Evolutionary conservation across 1,284 basidiomycete species (phyloP), one percentile per base, ranked within the genome.

Genomic region (Moesziomyces globuligerus): DNA sequence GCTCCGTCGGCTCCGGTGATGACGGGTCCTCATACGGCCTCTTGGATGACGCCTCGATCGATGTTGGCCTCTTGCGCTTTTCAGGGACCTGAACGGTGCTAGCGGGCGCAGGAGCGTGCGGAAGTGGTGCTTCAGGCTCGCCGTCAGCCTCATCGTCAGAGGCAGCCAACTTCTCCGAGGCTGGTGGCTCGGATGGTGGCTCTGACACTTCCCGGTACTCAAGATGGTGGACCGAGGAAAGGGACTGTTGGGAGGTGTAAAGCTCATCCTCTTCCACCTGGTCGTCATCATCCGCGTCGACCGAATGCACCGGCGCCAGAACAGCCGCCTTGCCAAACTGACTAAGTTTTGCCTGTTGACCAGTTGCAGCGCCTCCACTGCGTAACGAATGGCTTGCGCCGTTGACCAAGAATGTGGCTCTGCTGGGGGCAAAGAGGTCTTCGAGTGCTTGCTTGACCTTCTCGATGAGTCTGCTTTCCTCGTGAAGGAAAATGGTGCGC

Each of bases 401-500:
- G 23, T 64, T 61, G 47, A 81, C 71, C 7, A 52, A 21, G 61
- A 87, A 93, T 0, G 89, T 90, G 0, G 89, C 89, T n/a, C 90
- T 84, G 2, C 88, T 86, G 0, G 89, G 86, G 3, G 88, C 86
- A 75, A 90, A 93, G 7, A 86, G 78, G 8, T 84, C 81, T 66
- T 92, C 90, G 4, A 93, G 84, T 1, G 86, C 85, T 5, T 81
- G 74, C 87, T 90, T 70, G 37, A 60, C 45, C 40, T 48, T 61
- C 21, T 89, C 85, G 1, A 98, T 86, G 7, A 99, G 83, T 59
- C 90, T 90, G 5, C 86, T 86, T 81, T 99, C 96, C 80, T 90
- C 90, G 78, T 98, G 94, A 10, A 98, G 82, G 52, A 97, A 90
- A 34, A 99, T 91, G 0, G 93, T 96, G 6, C 96, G 87, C 81